A percentile compares a stretch with the other conserved stretches of the same genome.
Conservation (phyloP, 176 grass and related monocot species). For the Typha latifolia region DNA sequence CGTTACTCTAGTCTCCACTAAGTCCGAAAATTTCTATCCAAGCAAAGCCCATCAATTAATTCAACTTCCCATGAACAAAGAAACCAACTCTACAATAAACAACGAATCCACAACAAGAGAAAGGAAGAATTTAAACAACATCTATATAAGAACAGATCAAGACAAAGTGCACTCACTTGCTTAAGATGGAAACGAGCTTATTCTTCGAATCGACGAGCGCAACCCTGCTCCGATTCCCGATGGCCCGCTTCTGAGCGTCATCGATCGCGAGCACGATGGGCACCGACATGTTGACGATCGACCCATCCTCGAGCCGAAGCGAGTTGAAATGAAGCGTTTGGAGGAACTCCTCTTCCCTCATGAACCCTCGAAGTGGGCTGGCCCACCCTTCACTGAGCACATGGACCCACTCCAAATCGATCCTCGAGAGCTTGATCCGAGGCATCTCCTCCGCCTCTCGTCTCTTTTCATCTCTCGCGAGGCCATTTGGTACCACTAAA, state of each 20-base stretch:
- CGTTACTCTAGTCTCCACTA: too few relatives aligned
- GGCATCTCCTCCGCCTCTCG: constrained; percentile 52
- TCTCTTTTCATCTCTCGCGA: constrained; percentile 32
- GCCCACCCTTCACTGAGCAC: constrained; percentile 99
- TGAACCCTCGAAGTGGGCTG: constrained; percentile 89
- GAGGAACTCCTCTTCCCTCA: constrained; percentile 97
- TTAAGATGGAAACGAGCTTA: constrained; percentile 55
- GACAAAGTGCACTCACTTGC: constrained; percentile 37
- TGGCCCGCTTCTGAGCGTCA: constrained; percentile 54
- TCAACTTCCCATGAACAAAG: too few relatives aligned
- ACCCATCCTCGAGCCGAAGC: constrained; percentile 61
- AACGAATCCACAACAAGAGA: neutral
- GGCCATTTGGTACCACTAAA: constrained; percentile 53
- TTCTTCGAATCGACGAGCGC: constrained; percentile 56
- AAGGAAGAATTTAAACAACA: neutral
- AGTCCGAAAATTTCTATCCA: too few relatives aligned
- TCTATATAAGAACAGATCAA: neutral
- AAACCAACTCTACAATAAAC: neutral
- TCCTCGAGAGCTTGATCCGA: constrained; percentile 36
- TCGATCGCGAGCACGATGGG: constrained; percentile 90
- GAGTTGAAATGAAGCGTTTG: constrained; percentile 99
- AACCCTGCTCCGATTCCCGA: constrained; percentile 45
- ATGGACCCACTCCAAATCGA: constrained; percentile 84
- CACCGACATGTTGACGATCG: constrained; percentile 86
- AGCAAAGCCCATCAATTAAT: too few relatives aligned